Evolutionary conservation across 2,329 filamentous ascomycete genomes (phyloP), one percentile per base, ranked within the genome.

Genomic region (Botrytis elliptica): DNA sequence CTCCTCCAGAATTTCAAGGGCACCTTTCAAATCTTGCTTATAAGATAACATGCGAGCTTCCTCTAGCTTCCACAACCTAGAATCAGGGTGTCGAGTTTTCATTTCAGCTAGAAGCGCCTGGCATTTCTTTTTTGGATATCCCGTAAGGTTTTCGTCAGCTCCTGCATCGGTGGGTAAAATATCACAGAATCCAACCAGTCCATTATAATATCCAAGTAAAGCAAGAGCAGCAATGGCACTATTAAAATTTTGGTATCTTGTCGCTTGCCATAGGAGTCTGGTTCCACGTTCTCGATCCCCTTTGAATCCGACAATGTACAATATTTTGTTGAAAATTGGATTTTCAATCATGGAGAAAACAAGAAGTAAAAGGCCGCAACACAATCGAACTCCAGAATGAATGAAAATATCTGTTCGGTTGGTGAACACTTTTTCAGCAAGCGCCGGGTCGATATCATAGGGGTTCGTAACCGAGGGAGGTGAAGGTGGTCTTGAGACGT

Each of bases 291-390:
- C 90, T 62, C 95, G 91, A 81, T 98, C 95, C 46, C 96, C 96
- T 75, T 89, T 91, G 84, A 98, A 98, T 1, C 96, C 96, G 44
- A 98, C 92, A 60, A 98, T 91, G 74, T 91, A 93, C 6, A 98
- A 86, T 1, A 99, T 88, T 73, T 90, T 92, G n/a, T 89, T 92
- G 82, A 98, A 97, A 0, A 95, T 90, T 0, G 96, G 96, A 0
- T 96, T 97, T 29, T 81, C 80, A 0, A 98, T 90, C 84, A 98
- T 92, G 20, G 94, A 97, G n/a, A 98, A 90, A 71, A 98, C 86
- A 1, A 98, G 86, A 22, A 97, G 87, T 1, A 98, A 84, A 46
- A 97, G 88, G 4, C 96, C 96, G 79, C 95, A 98, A 82, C 94
- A 97, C 82, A 98, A 91, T 80, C 93, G 96, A 8, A 91, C 89